phyloP scores from a whole-genome alignment of 2,329 filamentous ascomycete genomes.

The Whalleya microplaca region DNA sequence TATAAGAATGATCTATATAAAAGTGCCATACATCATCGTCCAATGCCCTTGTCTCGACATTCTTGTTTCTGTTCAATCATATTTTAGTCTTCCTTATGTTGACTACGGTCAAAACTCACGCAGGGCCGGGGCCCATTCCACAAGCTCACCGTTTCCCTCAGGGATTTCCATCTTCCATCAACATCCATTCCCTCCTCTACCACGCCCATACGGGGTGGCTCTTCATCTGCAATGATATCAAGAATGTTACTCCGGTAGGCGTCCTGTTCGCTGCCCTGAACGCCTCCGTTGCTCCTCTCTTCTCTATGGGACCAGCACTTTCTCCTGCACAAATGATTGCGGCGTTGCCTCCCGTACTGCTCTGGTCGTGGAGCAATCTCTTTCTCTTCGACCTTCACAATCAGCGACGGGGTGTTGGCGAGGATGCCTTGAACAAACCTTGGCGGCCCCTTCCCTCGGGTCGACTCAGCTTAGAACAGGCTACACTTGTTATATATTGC shows the following conservation, averaged over 20 bases:
- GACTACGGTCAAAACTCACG: too few species aligned
- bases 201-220: constrained; percentile 12
- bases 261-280: constrained; percentile 12
- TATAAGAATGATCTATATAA: too few species aligned
- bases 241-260: background rate
- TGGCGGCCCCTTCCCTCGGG: constrained; percentile 20
- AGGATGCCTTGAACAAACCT: constrained; percentile 25
- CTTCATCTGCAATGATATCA: constrained; percentile 7
- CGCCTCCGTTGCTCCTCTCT: constrained; percentile 3
- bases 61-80: too few species aligned
- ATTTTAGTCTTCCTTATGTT: too few species aligned
- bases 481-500: constrained; percentile 6
- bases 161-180: too few species aligned
- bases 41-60: too few species aligned
- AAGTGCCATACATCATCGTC: too few species aligned
- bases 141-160: too few species aligned
- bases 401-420: constrained; percentile 8
- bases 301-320: constrained; percentile 7
- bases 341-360: background rate
- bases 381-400: constrained; percentile 25
- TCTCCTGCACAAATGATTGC: constrained; percentile 3
- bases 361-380: constrained; percentile 20
- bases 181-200: too few species aligned
- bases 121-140: too few species aligned
- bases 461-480: constrained; percentile 8